Evolutionary conservation across 371 early-diverging fungal genomes (phyloP), one percentile per base, ranked within the genome.

Genomic region (Mortierella sp.): DNA sequence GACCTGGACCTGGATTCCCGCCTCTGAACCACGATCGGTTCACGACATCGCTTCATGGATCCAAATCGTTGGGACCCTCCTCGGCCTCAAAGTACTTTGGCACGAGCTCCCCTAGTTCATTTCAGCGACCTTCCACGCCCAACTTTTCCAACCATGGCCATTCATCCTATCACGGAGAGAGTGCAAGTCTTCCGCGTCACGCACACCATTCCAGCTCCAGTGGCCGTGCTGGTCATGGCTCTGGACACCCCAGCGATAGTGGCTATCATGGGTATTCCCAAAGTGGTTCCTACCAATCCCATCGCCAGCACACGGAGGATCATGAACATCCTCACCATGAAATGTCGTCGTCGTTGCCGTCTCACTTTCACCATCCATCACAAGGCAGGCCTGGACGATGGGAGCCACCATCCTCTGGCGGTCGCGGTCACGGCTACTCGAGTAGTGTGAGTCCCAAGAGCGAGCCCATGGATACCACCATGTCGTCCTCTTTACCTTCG

Each of bases 281-380:
- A 26, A 61, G 62, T 14, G 50, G 62, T 31, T 38, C 54, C 2
- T 51, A 39, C 21, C 60, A 54, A 41, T 58, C 30, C 23, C 59
- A 58, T 34, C 72, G 54, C n/a, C 59, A 52, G 5, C 63, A 61
- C 4, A 53, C 63, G 7, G n/a, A n/a, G 31, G 62, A 72, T 28
- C 56, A 68, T 26, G 51, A 31, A 24, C 59, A 58, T 2, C 21
- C 59, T 42, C 71, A 70, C 4, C 76, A 56, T 9, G 78, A 76
- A 46, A 58, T 76, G 71, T 76, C 78, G 16, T 76, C 78, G 7
- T 76, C 78, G 6, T 42, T 76, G 51, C 78, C 78, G 13, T 76
- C 78, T 31, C 78, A 76, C 31, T 70, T 70, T 46, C 66, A 76
- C 46, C 65, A 69, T 19, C 58, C 48, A 5, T 58, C 66, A 26